phyloP scores from a whole-genome alignment of 495 filamentous ascomycete genomes.

The Penicillium salamii region DNA sequence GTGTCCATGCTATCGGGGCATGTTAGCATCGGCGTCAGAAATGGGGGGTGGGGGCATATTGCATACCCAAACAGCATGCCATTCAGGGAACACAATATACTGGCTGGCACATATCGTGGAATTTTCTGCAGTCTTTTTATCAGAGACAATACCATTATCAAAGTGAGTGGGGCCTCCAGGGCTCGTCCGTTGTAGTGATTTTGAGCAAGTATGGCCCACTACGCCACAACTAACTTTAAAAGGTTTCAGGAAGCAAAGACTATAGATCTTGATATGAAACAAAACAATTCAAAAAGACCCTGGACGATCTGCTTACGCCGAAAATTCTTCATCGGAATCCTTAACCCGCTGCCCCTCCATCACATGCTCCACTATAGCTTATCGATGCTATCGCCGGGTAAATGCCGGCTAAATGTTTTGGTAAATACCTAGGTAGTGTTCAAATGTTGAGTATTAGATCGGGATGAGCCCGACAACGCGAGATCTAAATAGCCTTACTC shows the following conservation, averaged over 20 bases:
- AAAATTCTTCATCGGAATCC: background rate
- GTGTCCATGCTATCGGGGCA: conserved; percentile 57
- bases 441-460: too few relatives aligned
- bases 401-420: background rate
- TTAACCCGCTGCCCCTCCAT: background rate
- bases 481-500: too few relatives aligned
- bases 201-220: too few relatives aligned
- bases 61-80: conserved; percentile 10
- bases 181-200: background rate
- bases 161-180: background rate
- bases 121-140: background rate
- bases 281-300: too few relatives aligned
- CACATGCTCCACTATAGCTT: background rate
- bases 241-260: too few relatives aligned
- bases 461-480: too few relatives aligned
- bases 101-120: background rate
- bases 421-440: too few relatives aligned
- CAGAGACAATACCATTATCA: background rate
- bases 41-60: too few relatives aligned
- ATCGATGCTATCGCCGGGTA: background rate
- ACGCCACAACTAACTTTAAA: too few relatives aligned
- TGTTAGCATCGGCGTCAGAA: too few relatives aligned
- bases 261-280: too few relatives aligned
- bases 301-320: too few relatives aligned
- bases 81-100: background rate